Percentiles rank a stretch among this genome's conserved stretches.
phyloP scores from a whole-genome alignment of 2,329 filamentous ascomycete species.

The Lizonia empirigonia region DNA sequence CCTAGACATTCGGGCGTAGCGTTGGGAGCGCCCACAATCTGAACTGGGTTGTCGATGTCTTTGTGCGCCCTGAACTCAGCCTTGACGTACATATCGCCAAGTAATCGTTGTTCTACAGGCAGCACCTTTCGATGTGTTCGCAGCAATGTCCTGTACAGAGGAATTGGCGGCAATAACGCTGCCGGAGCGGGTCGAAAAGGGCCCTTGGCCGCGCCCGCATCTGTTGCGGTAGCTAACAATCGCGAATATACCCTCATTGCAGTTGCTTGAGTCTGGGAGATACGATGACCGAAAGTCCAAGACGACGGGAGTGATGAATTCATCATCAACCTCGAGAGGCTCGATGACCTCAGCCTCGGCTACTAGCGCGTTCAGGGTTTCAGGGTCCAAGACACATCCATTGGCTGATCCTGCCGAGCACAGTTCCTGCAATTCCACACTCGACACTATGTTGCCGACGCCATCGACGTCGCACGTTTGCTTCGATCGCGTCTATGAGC shows the following conservation, averaged over 20 bases:
- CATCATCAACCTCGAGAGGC: slow-evolving; percentile 9
- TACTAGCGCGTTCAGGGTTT: slow-evolving; percentile 26
- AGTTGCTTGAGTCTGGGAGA: neutral
- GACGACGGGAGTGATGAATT: slow-evolving; percentile 21
- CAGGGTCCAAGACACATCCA: slow-evolving; percentile 26
- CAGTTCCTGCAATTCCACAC: slow-evolving; percentile 17
- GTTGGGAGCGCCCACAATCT: slow-evolving; percentile 69
- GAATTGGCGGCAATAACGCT: slow-evolving; percentile 84
- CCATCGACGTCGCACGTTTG: slow-evolving; percentile 91
- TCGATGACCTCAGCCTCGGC: slow-evolving; percentile 37
- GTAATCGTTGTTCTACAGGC: slow-evolving; percentile 71
- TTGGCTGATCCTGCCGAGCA: slow-evolving; percentile 27
- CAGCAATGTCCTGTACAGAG: slow-evolving; percentile 84
- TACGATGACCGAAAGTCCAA: neutral
- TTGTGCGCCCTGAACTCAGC: slow-evolving; percentile 86
- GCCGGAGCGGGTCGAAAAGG: slow-evolving; percentile 54
- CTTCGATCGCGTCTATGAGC: slow-evolving; percentile 89
- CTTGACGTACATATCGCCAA: slow-evolving; percentile 94
- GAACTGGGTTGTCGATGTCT: slow-evolving; percentile 84
- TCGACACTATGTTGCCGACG: slow-evolving; percentile 77
- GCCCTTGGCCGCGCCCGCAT: slow-evolving; percentile 40
- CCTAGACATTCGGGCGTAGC: neutral
- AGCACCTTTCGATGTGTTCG: slow-evolving; percentile 84
- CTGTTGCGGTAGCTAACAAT: slow-evolving; percentile 44
- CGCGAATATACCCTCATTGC: slow-evolving; percentile 40